Evolutionary conservation across 2,329 filamentous ascomycete species (phyloP).

Genomic region (Aurifilum marmelostoma): DNA sequence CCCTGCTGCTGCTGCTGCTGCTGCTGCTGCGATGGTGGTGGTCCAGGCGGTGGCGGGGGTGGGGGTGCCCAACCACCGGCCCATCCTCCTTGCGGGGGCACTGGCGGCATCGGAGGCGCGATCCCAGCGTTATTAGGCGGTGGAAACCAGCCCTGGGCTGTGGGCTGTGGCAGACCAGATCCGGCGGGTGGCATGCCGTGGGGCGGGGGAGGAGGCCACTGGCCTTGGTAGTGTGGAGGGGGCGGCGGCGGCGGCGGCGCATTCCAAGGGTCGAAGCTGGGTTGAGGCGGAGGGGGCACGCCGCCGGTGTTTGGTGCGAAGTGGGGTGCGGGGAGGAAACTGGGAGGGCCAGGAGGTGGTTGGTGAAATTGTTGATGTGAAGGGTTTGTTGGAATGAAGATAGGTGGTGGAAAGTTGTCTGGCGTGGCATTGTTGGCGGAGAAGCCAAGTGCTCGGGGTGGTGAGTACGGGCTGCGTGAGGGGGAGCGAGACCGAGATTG

Average conservation of each 20-base stretch:
- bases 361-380: constrained; percentile 26
- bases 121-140: constrained; percentile 12
- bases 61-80: constrained; percentile 32
- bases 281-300: constrained; percentile 28
- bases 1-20: constrained; percentile 19
- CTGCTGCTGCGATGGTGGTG: constrained; percentile 6
- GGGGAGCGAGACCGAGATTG: constrained; percentile 32
- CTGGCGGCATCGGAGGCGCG: constrained; percentile 14
- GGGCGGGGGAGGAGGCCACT: constrained; percentile 47
- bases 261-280: constrained; percentile 30
- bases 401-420: constrained; percentile 19
- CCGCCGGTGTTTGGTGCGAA: constrained; percentile 28
- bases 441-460: constrained; percentile 9
- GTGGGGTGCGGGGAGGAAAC: constrained; percentile 28
- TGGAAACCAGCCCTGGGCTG: constrained; percentile 35
- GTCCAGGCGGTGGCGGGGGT: constrained; percentile 27
- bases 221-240: constrained; percentile 44
- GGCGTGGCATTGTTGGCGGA: constrained; percentile 1
- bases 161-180: constrained; percentile 24
- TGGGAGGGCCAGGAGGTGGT: constrained; percentile 33
- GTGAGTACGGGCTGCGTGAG: constrained; percentile 33
- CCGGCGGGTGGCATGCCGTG: constrained; percentile 34
- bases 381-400: constrained; percentile 27
- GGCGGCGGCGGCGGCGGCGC: constrained; percentile 37
- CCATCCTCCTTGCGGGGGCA: constrained; percentile 29